These are phyloP conservation scores for Rhizopus arrhizus DNA, from an alignment of 371 early-diverging fungal genomes.

Conservation along the genomic window DNA sequence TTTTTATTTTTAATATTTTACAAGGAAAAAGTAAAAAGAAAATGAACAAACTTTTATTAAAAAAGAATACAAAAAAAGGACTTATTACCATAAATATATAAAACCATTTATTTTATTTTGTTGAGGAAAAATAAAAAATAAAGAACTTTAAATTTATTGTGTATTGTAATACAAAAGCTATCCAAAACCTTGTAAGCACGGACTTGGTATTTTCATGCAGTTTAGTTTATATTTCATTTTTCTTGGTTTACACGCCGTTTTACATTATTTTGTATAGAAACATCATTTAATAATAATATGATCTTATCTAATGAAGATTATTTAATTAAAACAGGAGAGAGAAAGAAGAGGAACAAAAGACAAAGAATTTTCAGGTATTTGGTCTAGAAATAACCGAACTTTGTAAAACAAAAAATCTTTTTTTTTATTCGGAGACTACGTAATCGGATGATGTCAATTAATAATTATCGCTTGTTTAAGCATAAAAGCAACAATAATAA, in stretches of 20 bases:
- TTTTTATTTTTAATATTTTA: no score
- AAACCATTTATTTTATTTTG: background rate
- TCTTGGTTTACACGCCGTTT: no score
- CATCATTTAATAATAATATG: no score
- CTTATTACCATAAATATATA: background rate
- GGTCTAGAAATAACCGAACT: background rate
- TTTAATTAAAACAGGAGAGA: no score
- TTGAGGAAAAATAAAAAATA: background rate
- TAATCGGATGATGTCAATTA: no score
- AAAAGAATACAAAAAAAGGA: background rate
- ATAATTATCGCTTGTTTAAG: no score
- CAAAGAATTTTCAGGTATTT: background rate
- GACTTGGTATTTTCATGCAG: constrained; percentile 3
- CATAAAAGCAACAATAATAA: no score
- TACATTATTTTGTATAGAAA: no score
- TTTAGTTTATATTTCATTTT: background rate
- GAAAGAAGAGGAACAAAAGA: no score
- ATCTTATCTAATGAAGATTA: no score
- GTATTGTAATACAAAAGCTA: background rate
- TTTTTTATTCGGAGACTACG: background rate
- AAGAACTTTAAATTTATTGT: background rate
- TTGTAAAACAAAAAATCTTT: background rate
- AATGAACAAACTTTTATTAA: no score
- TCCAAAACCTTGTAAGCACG: constrained; percentile 3
- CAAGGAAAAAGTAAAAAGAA: no score